Percentiles rank a stretch among this genome's conserved stretches.
phyloP scores from a whole-genome alignment of 345 rosid genomes.

The Noccaea bulbosa region DNA sequence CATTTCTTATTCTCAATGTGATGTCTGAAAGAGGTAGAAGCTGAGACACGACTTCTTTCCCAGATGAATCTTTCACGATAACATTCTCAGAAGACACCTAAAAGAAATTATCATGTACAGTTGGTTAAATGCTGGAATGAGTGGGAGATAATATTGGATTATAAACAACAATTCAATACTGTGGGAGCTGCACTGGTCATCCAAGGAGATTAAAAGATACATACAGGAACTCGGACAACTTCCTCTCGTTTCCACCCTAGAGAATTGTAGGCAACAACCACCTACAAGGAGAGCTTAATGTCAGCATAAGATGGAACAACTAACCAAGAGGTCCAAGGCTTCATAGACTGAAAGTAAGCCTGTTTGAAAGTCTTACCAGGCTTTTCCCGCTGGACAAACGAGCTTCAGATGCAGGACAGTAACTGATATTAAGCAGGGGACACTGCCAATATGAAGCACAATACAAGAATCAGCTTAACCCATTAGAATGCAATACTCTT shows the following conservation, averaged over 20 bases:
- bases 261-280: slow-evolving; percentile 79
- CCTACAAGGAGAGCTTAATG: slow-evolving; percentile 50
- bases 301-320: slow-evolving; percentile 29
- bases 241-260: slow-evolving; percentile 91
- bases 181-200: slow-evolving; percentile 19
- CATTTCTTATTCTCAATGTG: slow-evolving; percentile 53
- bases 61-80: slow-evolving; percentile 69
- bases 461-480: slow-evolving; percentile 32
- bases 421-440: slow-evolving; percentile 89
- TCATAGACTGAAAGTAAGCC: slow-evolving; percentile 21
- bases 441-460: slow-evolving; percentile 62
- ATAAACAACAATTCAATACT: not conserved
- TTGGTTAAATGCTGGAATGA: slow-evolving; percentile 23
- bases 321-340: slow-evolving; percentile 26
- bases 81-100: slow-evolving; percentile 67
- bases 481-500: slow-evolving; percentile 4
- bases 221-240: slow-evolving; percentile 77
- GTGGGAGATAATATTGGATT: not conserved
- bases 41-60: slow-evolving; percentile 76
- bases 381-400: slow-evolving; percentile 59
- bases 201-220: slow-evolving; percentile 39
- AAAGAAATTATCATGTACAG: slow-evolving; percentile 1
- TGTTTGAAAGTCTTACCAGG: slow-evolving; percentile 57
- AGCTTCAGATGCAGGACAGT: slow-evolving; percentile 90
- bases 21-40: slow-evolving; percentile 70